These are phyloP conservation scores for Solanum paucissectum DNA, from an alignment of 257 asterid genomes.

Conservation along the genomic window DNA sequence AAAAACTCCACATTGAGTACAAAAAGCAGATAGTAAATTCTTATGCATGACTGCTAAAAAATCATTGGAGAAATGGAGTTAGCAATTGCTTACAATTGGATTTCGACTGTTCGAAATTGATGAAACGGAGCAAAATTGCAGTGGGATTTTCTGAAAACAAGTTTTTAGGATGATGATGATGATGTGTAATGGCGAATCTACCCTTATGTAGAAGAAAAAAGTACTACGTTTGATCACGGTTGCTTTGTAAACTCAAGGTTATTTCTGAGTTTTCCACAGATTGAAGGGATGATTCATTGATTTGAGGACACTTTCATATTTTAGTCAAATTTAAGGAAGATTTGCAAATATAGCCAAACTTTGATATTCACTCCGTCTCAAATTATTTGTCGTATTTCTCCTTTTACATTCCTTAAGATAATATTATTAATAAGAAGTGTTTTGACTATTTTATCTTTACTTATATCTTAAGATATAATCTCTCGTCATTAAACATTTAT, in stretches of 20 bases:
- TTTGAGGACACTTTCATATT: background rate
- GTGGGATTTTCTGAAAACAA: background rate
- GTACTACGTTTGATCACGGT: background rate
- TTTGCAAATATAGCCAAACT: background rate
- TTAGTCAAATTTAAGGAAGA: background rate
- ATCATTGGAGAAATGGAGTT: background rate
- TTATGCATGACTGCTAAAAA: background rate
- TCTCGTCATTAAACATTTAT: background rate
- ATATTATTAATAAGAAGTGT: no score
- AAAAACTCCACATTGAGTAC: background rate
- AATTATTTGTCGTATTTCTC: background rate
- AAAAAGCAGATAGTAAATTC: background rate
- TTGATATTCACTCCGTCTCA: background rate
- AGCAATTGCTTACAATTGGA: background rate
- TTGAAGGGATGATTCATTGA: background rate
- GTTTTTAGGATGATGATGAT: background rate
- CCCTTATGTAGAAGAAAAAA: background rate
- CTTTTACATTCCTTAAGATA: no score
- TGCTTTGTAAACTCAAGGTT: background rate
- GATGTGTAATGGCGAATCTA: background rate
- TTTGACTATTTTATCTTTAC: no score
- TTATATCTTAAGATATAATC: background rate
- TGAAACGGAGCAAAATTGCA: background rate
- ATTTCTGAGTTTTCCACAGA: background rate
- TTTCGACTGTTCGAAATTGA: background rate